A percentile compares a stretch with the other conserved stretches of the same genome.
Conservation (phyloP, 2,329 filamentous ascomycete species). For the Zymoseptoria ardabiliae region DNA sequence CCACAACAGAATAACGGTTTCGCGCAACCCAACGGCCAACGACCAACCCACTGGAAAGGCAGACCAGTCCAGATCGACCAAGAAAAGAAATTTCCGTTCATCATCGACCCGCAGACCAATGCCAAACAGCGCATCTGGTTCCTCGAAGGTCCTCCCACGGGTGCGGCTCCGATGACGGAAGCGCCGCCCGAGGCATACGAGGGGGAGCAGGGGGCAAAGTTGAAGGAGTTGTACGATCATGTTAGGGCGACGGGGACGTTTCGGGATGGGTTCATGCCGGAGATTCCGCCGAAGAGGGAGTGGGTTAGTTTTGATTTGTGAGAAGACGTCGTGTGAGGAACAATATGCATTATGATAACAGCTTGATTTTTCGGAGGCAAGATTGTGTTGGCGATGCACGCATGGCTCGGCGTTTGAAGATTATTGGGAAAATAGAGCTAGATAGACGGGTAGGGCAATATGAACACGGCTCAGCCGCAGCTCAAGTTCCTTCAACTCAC, state of each 20-base stretch:
- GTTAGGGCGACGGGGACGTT: constrained; percentile 62
- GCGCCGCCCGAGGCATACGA: constrained; percentile 51
- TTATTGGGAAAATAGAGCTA: neutral
- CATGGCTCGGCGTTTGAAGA: neutral
- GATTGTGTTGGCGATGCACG: too few species aligned
- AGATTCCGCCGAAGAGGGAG: constrained; percentile 69
- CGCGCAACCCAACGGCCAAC: constrained; percentile 20
- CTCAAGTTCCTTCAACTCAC: constrained; percentile 9
- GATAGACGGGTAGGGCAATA: neutral
- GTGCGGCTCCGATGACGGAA: constrained; percentile 51
- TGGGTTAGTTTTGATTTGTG: constrained; percentile 46
- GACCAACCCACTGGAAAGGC: constrained; percentile 36
- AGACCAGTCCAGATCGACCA: neutral
- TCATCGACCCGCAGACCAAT: neutral
- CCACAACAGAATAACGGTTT: neutral
- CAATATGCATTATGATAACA: neutral
- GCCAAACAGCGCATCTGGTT: constrained; percentile 60
- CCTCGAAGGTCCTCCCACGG: constrained; percentile 50
- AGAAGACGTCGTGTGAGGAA: neutral
- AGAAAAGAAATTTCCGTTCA: neutral
- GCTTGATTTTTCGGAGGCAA: neutral
- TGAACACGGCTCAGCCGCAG: neutral
- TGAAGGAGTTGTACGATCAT: constrained; percentile 56
- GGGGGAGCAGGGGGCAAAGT: constrained; percentile 44
- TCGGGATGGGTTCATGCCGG: constrained; percentile 63